Evolutionary conservation across 805 yeast species (phyloP).

Genomic region (Lipomyces yamadae): DNA sequence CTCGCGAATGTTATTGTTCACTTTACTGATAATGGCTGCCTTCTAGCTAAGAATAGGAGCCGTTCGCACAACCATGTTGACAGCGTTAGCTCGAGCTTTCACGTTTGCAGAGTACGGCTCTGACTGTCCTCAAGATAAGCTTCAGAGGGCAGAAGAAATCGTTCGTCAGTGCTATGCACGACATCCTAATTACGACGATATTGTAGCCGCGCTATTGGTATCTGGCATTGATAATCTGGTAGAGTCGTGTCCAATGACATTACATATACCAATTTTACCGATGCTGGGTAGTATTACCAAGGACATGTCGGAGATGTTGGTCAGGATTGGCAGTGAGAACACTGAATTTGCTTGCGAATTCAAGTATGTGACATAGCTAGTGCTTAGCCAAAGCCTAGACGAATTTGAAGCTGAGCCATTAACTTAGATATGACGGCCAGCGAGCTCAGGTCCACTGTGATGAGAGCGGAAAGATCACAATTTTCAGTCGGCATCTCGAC

Average conservation of each 20-base stretch:
- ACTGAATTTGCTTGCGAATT: slow-evolving; percentile 40
- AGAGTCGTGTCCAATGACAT: slow-evolving; percentile 31
- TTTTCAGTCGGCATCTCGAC: slow-evolving; percentile 40
- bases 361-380: slow-evolving; percentile 25
- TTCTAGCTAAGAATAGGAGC: slow-evolving; percentile 38
- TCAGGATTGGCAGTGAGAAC: slow-evolving; percentile 14
- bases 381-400: neutral
- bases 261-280: slow-evolving; percentile 39
- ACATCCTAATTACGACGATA: slow-evolving; percentile 37
- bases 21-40: neutral
- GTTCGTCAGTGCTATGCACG: slow-evolving; percentile 38
- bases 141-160: slow-evolving; percentile 31
- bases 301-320: slow-evolving; percentile 38
- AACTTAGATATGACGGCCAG: slow-evolving; percentile 36
- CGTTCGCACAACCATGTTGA: slow-evolving; percentile 37
- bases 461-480: slow-evolving; percentile 27
- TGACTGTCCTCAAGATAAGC: slow-evolving; percentile 2
- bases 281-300: slow-evolving; percentile 41
- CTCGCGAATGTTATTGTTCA: neutral
- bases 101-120: slow-evolving; percentile 6
- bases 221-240: slow-evolving; percentile 20
- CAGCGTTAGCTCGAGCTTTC: slow-evolving; percentile 40
- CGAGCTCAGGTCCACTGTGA: slow-evolving; percentile 40
- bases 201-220: slow-evolving; percentile 27
- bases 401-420: neutral